Conservation (phyloP, 108 stramenopile genomes). For the Schizochytrium sp. region DNA sequence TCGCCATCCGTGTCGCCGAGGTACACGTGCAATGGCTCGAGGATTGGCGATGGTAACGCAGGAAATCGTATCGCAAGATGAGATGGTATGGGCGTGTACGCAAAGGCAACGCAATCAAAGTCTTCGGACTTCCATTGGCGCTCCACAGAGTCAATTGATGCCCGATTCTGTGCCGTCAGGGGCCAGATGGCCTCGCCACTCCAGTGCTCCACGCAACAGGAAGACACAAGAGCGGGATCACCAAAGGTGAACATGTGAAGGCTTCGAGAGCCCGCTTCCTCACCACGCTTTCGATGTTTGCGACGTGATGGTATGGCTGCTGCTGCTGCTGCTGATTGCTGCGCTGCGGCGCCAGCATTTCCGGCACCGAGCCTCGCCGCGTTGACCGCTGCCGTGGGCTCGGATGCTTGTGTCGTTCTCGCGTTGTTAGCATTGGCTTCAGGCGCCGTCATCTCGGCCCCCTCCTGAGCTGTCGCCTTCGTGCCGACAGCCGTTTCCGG, state of each 20-base stretch:
- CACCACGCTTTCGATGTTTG: background rate
- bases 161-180: background rate
- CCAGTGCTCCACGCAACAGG: background rate
- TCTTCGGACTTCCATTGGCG: background rate
- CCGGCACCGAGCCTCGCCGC: too few species aligned
- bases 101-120: background rate
- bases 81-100: background rate
- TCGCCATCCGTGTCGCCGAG: background rate
- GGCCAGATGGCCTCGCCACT: background rate
- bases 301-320: background rate
- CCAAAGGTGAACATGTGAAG: slow-evolving; percentile 17
- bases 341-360: too few species aligned
- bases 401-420: too few species aligned
- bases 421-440: too few species aligned
- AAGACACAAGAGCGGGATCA: background rate
- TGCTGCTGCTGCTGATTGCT: too few species aligned
- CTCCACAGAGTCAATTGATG: background rate
- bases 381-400: too few species aligned
- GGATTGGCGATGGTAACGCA: background rate
- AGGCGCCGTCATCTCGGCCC: too few species aligned
- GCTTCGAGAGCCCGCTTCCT: background rate
- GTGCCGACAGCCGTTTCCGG: too few species aligned
- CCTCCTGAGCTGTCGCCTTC: too few species aligned
- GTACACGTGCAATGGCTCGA: background rate
- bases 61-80: background rate